These are phyloP conservation scores for sunflower (Helianthus annuus) DNA, from an alignment of 129 eudicot species.

Conservation along the genomic window DNA sequence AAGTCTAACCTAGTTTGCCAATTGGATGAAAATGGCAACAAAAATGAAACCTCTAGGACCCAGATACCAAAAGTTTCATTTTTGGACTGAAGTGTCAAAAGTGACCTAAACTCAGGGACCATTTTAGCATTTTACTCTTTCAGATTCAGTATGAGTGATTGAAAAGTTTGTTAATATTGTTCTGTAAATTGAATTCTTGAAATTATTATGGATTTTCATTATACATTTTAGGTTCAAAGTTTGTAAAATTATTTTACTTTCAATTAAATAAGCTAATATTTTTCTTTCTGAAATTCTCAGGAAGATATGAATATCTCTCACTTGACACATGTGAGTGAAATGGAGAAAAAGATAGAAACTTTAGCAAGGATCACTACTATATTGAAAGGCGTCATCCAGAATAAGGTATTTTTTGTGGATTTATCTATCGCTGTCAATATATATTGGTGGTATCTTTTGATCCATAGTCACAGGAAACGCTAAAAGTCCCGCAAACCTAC, in stretches of 20 bases:
- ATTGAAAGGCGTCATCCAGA: slow-evolving; percentile 79
- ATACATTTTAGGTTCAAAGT: slow-evolving; percentile 5
- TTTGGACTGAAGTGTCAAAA: too few species aligned
- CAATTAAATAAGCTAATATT: slow-evolving; percentile 1
- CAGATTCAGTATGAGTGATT: background rate
- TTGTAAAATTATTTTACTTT: background rate
- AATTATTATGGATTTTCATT: background rate
- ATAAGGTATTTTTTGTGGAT: slow-evolving; percentile 52
- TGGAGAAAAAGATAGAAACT: slow-evolving; percentile 93
- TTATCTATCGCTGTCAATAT: too few species aligned
- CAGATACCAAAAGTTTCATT: too few species aligned
- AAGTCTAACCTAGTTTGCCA: too few species aligned
- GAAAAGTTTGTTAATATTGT: background rate
- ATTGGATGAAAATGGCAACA: too few species aligned
- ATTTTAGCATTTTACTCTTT: too few species aligned
- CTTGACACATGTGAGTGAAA: slow-evolving; percentile 89
- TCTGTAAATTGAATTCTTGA: background rate
- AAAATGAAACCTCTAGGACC: too few species aligned
- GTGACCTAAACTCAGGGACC: too few species aligned
- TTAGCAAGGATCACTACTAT: slow-evolving; percentile 81
- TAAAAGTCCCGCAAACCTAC: too few species aligned
- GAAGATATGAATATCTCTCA: slow-evolving; percentile 90
- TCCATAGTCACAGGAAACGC: too few species aligned
- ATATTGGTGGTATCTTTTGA: too few species aligned
- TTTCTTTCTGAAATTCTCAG: slow-evolving; percentile 34